phyloP scores from a whole-genome alignment of 106 monocot species.

The Amphibolis antarctica region DNA sequence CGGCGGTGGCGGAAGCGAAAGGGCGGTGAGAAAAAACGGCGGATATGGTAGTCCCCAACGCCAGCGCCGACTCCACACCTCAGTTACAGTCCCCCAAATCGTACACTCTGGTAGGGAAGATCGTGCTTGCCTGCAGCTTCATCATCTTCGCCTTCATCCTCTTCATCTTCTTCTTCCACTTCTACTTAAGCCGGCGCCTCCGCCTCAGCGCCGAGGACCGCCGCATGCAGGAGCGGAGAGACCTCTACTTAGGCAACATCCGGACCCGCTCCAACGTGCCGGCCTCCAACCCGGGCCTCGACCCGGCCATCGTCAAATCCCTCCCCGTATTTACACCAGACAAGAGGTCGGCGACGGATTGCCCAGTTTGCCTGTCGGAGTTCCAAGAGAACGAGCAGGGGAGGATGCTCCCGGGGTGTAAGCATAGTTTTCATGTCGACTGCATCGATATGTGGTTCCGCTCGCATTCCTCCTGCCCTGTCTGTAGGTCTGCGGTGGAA shows the following conservation, averaged over 20 bases:
- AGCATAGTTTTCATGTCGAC: conserved; percentile 14
- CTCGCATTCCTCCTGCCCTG: conserved; percentile 11
- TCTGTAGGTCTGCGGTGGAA: conserved; percentile 10
- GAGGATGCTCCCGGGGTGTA: conserved; percentile 4
- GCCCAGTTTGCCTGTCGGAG: conserved; percentile 16
- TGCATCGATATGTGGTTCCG: conserved; percentile 22
- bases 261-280: too few species aligned
- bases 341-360: background rate
- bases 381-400: conserved; percentile 9
- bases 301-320: too few species aligned
- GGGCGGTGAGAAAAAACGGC: too few species aligned
- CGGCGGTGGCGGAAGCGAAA: too few species aligned
- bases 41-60: background rate
- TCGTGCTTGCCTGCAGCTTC: conserved; percentile 19
- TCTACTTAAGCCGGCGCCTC: conserved; percentile 19
- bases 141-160: conserved; percentile 15
- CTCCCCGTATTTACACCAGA: too few species aligned
- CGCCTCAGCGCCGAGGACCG: conserved; percentile 4
- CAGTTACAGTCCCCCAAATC: background rate
- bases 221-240: too few species aligned
- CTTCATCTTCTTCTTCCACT: conserved; percentile 18
- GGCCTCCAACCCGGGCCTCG: too few species aligned
- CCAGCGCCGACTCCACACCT: background rate
- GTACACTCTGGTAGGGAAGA: conserved; percentile 13
- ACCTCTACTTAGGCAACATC: too few species aligned